Conservation (phyloP, 148 eudicot genomes). For the Cornus suecica region DNA sequence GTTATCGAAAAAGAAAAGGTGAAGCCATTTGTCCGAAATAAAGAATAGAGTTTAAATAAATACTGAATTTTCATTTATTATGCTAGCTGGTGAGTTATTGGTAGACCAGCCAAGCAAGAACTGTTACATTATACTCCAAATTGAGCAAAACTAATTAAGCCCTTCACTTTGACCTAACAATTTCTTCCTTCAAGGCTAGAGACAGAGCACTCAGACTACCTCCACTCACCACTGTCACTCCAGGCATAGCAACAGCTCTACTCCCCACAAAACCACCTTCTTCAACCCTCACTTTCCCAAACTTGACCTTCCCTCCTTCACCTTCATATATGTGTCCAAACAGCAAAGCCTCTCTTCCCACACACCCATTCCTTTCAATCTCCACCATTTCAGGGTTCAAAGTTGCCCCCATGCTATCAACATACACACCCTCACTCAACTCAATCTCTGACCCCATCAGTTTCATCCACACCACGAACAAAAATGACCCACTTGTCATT, state of each 20-base stretch:
- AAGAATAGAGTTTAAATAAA: background rate
- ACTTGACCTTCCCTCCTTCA: constrained; percentile 46
- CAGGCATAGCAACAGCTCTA: constrained; percentile 45
- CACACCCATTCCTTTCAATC: constrained; percentile 28
- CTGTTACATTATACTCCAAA: background rate
- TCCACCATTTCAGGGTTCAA: constrained; percentile 47
- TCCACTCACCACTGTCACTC: constrained; percentile 29
- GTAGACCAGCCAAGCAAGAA: constrained; percentile 2
- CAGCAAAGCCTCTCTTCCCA: constrained; percentile 36
- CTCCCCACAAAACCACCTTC: constrained; percentile 47
- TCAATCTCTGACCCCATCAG: constrained; percentile 39
- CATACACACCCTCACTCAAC: constrained; percentile 28
- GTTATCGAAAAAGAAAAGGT: too few species aligned
- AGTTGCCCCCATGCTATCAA: constrained; percentile 37
- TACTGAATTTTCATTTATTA: background rate
- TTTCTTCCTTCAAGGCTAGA: constrained; percentile 44
- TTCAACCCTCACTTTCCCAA: constrained; percentile 29
- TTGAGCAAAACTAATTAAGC: background rate
- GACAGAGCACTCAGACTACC: constrained; percentile 38
- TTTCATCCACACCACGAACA: constrained; percentile 39
- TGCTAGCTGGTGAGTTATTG: constrained; percentile 5
- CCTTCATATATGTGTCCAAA: constrained; percentile 54
- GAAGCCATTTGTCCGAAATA: background rate
- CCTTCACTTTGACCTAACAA: constrained; percentile 27
- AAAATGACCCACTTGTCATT: constrained; percentile 34